Base-by-base conservation (phyloP, 225 moss, liverwort and hornwort species). In the Antitrichia curtipendula region DNA sequence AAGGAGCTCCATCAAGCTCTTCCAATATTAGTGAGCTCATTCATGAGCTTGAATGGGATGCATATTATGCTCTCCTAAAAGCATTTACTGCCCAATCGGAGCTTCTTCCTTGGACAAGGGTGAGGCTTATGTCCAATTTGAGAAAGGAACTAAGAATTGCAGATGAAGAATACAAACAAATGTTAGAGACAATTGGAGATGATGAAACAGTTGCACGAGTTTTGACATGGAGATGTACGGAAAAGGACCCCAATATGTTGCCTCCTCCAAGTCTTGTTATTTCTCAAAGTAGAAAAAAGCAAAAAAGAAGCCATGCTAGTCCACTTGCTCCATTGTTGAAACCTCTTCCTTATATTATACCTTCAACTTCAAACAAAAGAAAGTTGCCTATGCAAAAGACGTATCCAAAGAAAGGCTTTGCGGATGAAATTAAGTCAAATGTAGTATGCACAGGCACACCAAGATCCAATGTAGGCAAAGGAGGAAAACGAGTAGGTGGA, bases 31-130 rank as follows among this genome's bases (percentile, higher is more conserved):
- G 95, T 16, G 90, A 93, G 82, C 88, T 89, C 56, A 92, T 96
- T 82, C 84, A 86, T 40, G 82, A 86, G 81, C 88, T 95, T 54
- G 95, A 98, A 84, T 64, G 90, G 10, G 91, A 95, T 78, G 98
- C 95, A 1, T 98, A 96, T 81, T 91, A 90, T 23, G 88, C 95
- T 19, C 59, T 95, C 29, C 83, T 98, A 7, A 91, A 89, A 68
- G 96, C 96, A 77, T 96, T 98, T 36, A 84, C 68, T 53, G 95
- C 94, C 21, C 95, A 96, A 57, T 95, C 96, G 1, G 89, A 95
- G 53, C 69, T 50, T 27, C 89, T 95, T 41, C 88, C 93, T 8
- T 92, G 91, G 92, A 66, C 86, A 10, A 95, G 92, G 83, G 92
- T 95, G 82, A 64, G 38, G 27, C 93, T 96, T 27, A 90, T 96